Percentiles rank a stretch among this genome's conserved stretches.
These are phyloP conservation scores for Bondarzewia mesenterica DNA, from an alignment of 1,284 basidiomycete species.

Conservation along the genomic window DNA sequence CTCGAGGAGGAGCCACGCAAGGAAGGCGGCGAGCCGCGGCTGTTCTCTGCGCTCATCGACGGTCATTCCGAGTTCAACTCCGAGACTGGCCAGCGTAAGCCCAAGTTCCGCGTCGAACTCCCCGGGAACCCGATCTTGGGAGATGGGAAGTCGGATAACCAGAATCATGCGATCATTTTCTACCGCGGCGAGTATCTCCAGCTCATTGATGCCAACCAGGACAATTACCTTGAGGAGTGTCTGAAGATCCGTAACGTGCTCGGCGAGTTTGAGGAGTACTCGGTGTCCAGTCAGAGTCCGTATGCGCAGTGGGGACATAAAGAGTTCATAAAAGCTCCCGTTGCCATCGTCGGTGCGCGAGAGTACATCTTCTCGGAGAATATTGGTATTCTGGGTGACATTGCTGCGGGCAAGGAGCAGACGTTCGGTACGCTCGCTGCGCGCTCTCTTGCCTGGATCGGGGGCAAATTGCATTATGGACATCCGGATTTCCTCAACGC, in stretches of 20 bases:
- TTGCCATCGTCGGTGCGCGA: slow-evolving; percentile 96
- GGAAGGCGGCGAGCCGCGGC: slow-evolving; percentile 90
- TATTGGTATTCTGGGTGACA: slow-evolving; percentile 97
- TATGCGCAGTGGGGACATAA: slow-evolving; percentile 85
- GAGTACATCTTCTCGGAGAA: slow-evolving; percentile 99
- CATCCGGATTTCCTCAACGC: slow-evolving; percentile 99
- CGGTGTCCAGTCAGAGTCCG: slow-evolving; percentile 80
- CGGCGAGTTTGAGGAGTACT: slow-evolving; percentile 95
- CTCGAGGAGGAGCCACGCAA: slow-evolving; percentile 95
- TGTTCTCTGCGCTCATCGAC: slow-evolving; percentile 95
- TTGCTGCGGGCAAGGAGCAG: slow-evolving; percentile 98
- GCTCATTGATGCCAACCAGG: slow-evolving; percentile 99
- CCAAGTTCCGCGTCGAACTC: slow-evolving; percentile 98
- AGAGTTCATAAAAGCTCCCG: slow-evolving; percentile 83
- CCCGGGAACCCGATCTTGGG: slow-evolving; percentile 99
- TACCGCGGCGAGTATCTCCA: slow-evolving; percentile 99
- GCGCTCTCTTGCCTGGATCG: slow-evolving; percentile 93
- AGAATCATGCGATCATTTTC: slow-evolving; percentile 99
- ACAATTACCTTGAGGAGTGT: slow-evolving; percentile 99
- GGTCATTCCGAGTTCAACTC: slow-evolving; percentile 95
- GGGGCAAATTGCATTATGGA: slow-evolving; percentile 98
- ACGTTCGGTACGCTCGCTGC: slow-evolving; percentile 98
- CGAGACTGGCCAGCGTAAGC: slow-evolving; percentile 81
- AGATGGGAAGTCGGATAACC: slow-evolving; percentile 99
- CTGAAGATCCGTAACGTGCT: slow-evolving; percentile 99